Conservation (phyloP, 179 eudicot genomes). For the Carnegiea gigantea region DNA sequence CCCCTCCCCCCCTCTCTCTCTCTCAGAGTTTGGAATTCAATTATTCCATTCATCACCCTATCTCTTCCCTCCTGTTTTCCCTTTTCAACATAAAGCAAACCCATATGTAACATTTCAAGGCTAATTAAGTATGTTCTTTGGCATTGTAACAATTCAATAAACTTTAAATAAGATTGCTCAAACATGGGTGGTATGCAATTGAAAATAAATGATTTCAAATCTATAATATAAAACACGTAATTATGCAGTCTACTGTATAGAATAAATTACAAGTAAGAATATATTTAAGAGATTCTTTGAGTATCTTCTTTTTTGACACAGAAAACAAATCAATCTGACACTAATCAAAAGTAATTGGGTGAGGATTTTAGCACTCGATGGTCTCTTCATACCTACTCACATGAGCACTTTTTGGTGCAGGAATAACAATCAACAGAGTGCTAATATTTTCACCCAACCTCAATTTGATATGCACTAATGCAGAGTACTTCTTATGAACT, state of each 20-base stretch:
- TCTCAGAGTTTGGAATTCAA: neutral
- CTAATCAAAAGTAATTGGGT: neutral
- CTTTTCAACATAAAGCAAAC: neutral
- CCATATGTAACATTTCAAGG: neutral
- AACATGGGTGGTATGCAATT: no score
- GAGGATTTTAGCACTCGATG: constrained; percentile 4
- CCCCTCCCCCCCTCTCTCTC: constrained; percentile 10
- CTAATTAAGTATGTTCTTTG: neutral
- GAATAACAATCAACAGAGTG: constrained; percentile 19
- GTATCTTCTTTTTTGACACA: neutral
- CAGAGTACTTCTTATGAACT: neutral
- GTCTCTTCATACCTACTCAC: neutral
- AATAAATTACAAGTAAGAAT: neutral
- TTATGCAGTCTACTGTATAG: neutral
- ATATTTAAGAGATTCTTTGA: neutral
- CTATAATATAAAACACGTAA: no score
- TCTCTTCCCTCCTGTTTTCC: constrained; percentile 6
- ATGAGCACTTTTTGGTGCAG: neutral
- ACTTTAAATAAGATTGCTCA: no score
- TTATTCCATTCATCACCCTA: neutral
- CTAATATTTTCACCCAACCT: constrained; percentile 37
- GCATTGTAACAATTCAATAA: neutral
- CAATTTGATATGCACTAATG: neutral
- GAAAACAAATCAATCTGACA: neutral
- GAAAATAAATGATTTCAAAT: no score